Base-by-base conservation (phyloP, 257 asterid genomes). In the Salvia hispanica region DNA sequence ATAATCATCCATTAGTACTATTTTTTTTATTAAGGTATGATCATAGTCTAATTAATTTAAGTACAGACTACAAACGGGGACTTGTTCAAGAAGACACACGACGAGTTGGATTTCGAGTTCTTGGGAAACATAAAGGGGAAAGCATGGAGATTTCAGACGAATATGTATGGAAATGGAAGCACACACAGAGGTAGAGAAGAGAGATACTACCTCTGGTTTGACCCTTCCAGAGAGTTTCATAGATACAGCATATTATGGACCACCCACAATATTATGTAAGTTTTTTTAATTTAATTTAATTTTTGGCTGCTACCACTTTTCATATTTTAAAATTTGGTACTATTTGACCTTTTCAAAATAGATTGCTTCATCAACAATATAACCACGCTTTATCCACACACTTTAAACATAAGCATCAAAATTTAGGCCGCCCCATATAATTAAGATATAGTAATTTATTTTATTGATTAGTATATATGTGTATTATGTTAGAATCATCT, bases 141-240 rank as follows among this genome's bases (percentile, higher is more conserved):
- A 68, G 82, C 90, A n/a, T 92, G 98, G 98, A 78, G 97, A 60
- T 92, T 92, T 82, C 98, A 92, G 81, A 92, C 97, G 10, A 92
- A 92, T 34, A 73, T 88, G 93, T 92, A 92, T 71, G 98, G 98
- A 4, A 90, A 92, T 66, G 97, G 98, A 58, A 92, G 98, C 81
- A 88, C 92, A 1, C 76, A 62, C 39, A 76, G 95, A 72, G 97
- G 98, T 13, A 80, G 98, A 73, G 98, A 92, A 77, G 98, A 92
- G 63, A 85, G 98, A 75, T 92, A 86, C 16, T 76, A 66, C 60
- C 89, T 92, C 4, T 85, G 89, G 86, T 92, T 92, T 73, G 96
- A 92, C 73, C 98, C 98, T 9, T 83, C 95, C 2, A 81, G 81
- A 58, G 86, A 89, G 68, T 85, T 77, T 34, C 98, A 91, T 66